Evolutionary conservation across 1,284 basidiomycete genomes (phyloP).

Genomic region (Phylloporus sp.): DNA sequence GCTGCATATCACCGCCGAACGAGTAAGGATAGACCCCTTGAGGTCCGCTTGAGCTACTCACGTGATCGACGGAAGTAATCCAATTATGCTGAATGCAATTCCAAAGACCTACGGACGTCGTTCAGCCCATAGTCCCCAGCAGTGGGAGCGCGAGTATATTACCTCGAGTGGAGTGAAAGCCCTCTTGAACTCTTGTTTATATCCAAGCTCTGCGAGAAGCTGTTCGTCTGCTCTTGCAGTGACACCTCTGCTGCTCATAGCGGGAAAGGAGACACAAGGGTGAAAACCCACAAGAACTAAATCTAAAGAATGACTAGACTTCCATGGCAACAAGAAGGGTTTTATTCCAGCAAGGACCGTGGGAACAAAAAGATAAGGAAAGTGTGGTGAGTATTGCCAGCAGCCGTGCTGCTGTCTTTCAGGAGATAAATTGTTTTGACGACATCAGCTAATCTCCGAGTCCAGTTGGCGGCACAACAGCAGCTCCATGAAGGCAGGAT

Average conservation of each 20-base stretch:
- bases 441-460: too few species aligned
- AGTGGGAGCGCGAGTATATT: not conserved
- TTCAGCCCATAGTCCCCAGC: not conserved
- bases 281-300: too few species aligned
- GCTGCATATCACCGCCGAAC: conserved; percentile 39
- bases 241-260: conserved; percentile 23
- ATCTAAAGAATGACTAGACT: too few species aligned
- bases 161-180: conserved; percentile 67
- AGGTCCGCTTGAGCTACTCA: conserved; percentile 19
- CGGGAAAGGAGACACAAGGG: too few species aligned
- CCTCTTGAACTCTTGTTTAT: conserved; percentile 74
- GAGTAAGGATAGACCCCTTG: conserved; percentile 3
- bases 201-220: conserved; percentile 56
- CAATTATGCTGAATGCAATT: conserved; percentile 45
- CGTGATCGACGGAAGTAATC: conserved; percentile 50
- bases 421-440: too few species aligned
- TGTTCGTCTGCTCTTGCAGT: conserved; percentile 38
- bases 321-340: too few species aligned
- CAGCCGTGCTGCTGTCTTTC: too few species aligned
- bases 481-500: too few species aligned
- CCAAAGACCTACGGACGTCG: conserved; percentile 39
- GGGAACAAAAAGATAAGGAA: too few species aligned
- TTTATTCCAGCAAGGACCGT: too few species aligned
- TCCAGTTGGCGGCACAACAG: too few species aligned
- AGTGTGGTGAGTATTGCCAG: too few species aligned